Percentiles rank a stretch among this genome's conserved stretches.
Evolutionary conservation across 2,329 filamentous ascomycete genomes (phyloP).

Genomic region (Gnomoniopsis smithogilvyi): DNA sequence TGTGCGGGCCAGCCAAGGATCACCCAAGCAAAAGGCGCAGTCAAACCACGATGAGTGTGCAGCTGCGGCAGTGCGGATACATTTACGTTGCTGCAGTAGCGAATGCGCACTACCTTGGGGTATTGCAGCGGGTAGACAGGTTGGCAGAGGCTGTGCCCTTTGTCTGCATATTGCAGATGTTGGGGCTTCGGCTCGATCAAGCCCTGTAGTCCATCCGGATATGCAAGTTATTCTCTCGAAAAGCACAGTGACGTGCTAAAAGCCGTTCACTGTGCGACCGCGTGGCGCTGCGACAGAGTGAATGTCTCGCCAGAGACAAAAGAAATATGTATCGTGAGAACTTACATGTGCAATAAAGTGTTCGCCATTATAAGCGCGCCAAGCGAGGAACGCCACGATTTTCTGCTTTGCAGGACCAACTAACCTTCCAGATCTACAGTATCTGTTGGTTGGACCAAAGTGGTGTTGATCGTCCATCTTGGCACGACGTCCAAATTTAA

Average conservation of each 20-base stretch:
- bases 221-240: not conserved
- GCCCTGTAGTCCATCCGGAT: not conserved
- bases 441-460: not conserved
- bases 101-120: not conserved
- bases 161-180: slow-evolving; percentile 1
- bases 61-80: slow-evolving; percentile 1
- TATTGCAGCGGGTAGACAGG: not conserved
- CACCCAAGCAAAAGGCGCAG: slow-evolving; percentile 4
- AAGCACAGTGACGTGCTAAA: not conserved
- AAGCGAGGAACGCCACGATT: not conserved
- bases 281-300: not conserved
- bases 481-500: not conserved
- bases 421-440: not conserved
- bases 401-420: too few relatives aligned
- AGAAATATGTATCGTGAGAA: not conserved
- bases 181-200: slow-evolving; percentile 1
- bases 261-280: not conserved
- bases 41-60: not conserved
- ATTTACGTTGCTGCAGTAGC: slow-evolving; percentile 7
- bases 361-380: not conserved
- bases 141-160: not conserved
- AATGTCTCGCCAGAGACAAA: not conserved
- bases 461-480: not conserved
- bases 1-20: slow-evolving; percentile 11
- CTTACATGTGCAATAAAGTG: too few relatives aligned